These are phyloP conservation scores for Metroxylon sagu DNA, from an alignment of 176 grass and related monocot genomes.

Conservation along the genomic window DNA sequence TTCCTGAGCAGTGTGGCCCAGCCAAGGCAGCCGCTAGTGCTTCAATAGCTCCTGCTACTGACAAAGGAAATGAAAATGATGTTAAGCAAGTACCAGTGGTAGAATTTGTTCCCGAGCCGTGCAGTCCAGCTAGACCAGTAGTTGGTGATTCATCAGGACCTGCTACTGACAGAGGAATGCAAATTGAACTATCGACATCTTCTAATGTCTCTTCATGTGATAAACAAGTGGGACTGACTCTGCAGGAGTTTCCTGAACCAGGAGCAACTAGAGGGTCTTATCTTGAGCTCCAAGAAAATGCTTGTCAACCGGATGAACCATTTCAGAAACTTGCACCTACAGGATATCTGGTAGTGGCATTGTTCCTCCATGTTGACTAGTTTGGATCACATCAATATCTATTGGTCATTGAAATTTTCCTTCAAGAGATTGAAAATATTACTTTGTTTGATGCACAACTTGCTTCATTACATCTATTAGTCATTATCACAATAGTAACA, in stretches of 20 bases:
- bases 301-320: slow-evolving; percentile 4
- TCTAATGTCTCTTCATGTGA: slow-evolving; percentile 36
- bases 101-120: slow-evolving; percentile 32
- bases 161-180: slow-evolving; percentile 20
- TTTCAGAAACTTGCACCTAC: neutral
- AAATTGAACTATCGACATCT: slow-evolving; percentile 6
- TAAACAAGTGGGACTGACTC: slow-evolving; percentile 15
- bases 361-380: neutral
- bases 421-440: too few relatives aligned
- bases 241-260: slow-evolving; percentile 13
- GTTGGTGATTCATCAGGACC: slow-evolving; percentile 12
- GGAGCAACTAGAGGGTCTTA: neutral
- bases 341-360: neutral
- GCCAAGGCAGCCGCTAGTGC: too few relatives aligned
- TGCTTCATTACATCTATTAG: too few relatives aligned
- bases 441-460: too few relatives aligned
- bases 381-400: neutral
- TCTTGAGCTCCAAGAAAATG: neutral
- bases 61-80: slow-evolving; percentile 2
- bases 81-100: slow-evolving; percentile 31
- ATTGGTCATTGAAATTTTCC: too few relatives aligned
- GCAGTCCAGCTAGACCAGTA: slow-evolving; percentile 24
- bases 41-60: too few relatives aligned
- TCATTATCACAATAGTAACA: too few relatives aligned
- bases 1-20: too few relatives aligned